Evolutionary conservation across 495 filamentous ascomycete genomes (phyloP).

Genomic region (Daldinia childiae): DNA sequence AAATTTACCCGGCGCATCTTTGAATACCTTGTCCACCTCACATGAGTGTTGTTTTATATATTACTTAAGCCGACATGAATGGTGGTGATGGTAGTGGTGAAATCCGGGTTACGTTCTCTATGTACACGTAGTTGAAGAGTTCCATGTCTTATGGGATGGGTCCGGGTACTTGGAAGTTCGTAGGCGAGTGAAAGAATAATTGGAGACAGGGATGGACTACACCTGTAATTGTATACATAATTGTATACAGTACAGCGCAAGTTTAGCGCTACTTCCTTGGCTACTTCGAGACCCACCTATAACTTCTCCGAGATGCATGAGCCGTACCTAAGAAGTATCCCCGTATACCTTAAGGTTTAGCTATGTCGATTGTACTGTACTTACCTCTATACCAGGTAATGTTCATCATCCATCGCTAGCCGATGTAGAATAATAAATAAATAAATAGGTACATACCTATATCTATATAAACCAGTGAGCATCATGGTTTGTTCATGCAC

Average conservation of each 20-base stretch:
- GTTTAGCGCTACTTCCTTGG: constrained; percentile 19
- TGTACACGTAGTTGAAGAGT: background rate
- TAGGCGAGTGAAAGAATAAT: background rate
- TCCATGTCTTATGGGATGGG: background rate
- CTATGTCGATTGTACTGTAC: background rate
- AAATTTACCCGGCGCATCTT: constrained; percentile 1
- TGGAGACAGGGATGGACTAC: background rate
- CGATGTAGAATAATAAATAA: constrained; percentile 3
- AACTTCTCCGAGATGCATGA: constrained; percentile 37
- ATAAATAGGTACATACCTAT: too few species aligned
- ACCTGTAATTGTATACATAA: background rate
- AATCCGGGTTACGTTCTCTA: background rate
- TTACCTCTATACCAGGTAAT: too few species aligned
- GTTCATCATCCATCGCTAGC: background rate
- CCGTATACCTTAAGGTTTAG: background rate
- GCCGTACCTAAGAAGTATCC: background rate
- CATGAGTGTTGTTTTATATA: background rate
- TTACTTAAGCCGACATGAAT: background rate
- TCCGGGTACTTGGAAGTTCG: constrained; percentile 4
- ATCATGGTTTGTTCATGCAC: constrained; percentile 12
- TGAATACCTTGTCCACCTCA: background rate
- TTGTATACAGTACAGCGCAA: background rate
- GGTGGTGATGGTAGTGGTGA: background rate
- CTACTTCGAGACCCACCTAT: constrained; percentile 28
- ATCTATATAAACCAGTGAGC: background rate